phyloP scores from a whole-genome alignment of 2,329 filamentous ascomycete species.

The Zopfia rhizophila region DNA sequence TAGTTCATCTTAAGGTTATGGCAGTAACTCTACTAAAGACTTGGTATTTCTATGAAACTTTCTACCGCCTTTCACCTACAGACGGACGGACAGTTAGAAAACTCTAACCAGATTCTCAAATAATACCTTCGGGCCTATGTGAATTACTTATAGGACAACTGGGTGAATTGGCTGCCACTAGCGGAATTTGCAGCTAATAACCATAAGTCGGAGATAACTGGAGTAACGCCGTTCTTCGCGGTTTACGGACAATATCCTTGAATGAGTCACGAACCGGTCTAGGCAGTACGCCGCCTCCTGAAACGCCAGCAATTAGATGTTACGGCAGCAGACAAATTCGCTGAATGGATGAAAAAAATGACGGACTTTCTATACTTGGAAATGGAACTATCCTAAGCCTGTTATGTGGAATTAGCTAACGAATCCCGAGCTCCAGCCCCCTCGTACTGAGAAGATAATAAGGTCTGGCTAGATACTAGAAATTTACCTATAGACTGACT shows the following conservation, averaged over 20 bases:
- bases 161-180: background rate
- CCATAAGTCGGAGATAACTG: background rate
- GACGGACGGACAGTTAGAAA: background rate
- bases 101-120: background rate
- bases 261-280: background rate
- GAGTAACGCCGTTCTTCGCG: background rate
- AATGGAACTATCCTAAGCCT: background rate
- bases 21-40: background rate
- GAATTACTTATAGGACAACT: background rate
- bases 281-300: background rate
- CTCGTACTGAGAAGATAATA: background rate
- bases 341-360: background rate
- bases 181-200: conserved; percentile 1
- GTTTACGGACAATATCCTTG: background rate
- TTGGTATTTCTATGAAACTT: conserved; percentile 1
- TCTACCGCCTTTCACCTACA: background rate
- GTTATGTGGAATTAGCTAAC: background rate
- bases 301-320: background rate
- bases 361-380: background rate
- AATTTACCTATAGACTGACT: background rate
- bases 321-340: background rate
- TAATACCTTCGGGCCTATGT: conserved; percentile 1
- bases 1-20: background rate
- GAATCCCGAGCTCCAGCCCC: background rate
- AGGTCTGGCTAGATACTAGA: conserved; percentile 1